Evolutionary conservation across 2,329 filamentous ascomycete species (phyloP), one percentile per base, ranked within the genome.

Genomic region (Botrytis sinoallii): DNA sequence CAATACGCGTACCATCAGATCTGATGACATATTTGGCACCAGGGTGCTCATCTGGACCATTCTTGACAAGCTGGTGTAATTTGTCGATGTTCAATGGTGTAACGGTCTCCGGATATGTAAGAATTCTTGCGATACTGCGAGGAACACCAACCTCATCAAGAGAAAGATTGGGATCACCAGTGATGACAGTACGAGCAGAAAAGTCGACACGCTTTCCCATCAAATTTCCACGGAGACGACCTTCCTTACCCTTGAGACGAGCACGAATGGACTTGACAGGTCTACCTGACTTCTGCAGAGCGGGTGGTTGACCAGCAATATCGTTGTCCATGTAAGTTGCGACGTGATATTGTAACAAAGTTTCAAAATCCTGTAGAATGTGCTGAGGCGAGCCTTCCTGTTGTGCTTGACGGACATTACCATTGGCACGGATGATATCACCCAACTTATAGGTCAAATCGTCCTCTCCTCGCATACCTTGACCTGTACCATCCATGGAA

Each of bases 141-240:
- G 96, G 96, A 61, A 99, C 96, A 84, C 97, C 96, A 75, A 99
- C 97, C 85, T 99, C 94, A 80, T 99, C 95, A 42, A 99, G 88
- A 42, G 94, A 97, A 78, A 99, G 85, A 82, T 98, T 99, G 74
- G 96, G 96, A 81, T 99, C 96, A 85, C 96, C 96, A 70, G 97
- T 99, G 83, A 99, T 99, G 85, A 99, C 96, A 46, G 97, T 99
- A 91, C 96, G 96, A 55, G 97, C 97, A 0, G 97, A 99, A 81
- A 99, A 99, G 82, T 99, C 96, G 75, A 99, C 96, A 86, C 96
- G 94, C 86, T 99, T 99, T 77, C 96, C 96, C 97, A 99, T 99
- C 87, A 99, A 86, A 84, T 99, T 99, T 82, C 97, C 96, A 85
- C 96, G 92, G 38, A 99, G 90, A 87, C 96, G 94, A 78, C 96